Evolutionary conservation across 2,329 filamentous ascomycete genomes (phyloP), one percentile per base, ranked within the genome.

Genomic region (Neonectria ditissima): DNA sequence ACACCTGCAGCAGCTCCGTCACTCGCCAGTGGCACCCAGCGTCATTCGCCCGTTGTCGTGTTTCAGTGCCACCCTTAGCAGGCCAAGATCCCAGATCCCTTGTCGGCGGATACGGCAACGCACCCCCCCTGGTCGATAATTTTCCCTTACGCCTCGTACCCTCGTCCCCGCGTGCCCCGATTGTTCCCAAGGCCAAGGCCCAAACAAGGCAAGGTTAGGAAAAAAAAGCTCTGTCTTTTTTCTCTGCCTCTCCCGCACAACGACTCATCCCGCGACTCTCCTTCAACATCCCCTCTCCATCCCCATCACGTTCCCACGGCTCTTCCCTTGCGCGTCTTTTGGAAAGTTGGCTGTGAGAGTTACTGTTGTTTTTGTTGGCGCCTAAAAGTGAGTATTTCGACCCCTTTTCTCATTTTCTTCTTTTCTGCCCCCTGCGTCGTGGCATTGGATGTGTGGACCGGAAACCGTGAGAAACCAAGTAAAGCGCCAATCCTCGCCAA

Each of bases 331-430:
- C 79, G 79, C 79, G 78, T 80, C 77, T 80, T 80, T 80, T 78
- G 77, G 77, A 78, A 77, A 72, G 73, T 80, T 79, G 77, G 75
- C 77, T 79, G 73, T 79, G 76, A 79, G 73, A 77, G 74, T 78
- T 78, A 77, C 77, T 77, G 76, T 79, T 79, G 79, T 80, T 82
- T 79, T 82, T 82, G 77, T 79, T 80, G 82, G 82, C 82, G 81
- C 82, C 77, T 78, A 84, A 85, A 84, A 84, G 83, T 85, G 78
- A 84, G 83, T 84, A 67, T 69, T 65, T 47, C 62, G 68, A 66
- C 54, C 54, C 64, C 54, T 59, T 64, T 61, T 48, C 56, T 37
- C 54, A 44, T 37, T 60, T 59, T 55, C 50, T 52, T 41, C 56
- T 66, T 59, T 69, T 59, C 53, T 65, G 64, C 66, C 51, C 58